phyloP scores from a whole-genome alignment of 257 asterid genomes.

The Orobanche coerulescens region DNA sequence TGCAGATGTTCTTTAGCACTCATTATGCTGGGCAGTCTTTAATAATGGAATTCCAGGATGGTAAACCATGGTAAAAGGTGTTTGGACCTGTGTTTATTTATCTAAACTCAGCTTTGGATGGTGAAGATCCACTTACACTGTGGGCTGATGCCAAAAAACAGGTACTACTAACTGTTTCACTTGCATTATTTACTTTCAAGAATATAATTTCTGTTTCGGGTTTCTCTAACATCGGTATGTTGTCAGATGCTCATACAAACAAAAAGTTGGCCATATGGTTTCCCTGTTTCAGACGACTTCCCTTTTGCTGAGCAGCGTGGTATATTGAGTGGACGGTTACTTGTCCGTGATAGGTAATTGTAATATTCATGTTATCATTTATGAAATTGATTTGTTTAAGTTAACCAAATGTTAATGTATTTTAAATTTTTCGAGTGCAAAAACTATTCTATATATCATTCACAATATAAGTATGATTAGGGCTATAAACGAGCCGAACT shows the following conservation, averaged over 20 bases:
- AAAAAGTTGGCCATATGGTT: conserved; percentile 67
- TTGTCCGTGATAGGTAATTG: conserved; percentile 52
- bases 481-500: too few species aligned
- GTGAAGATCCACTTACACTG: conserved; percentile 37
- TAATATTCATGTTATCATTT: too few species aligned
- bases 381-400: too few species aligned
- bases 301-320: conserved; percentile 44
- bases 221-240: neutral
- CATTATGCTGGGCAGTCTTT: too few species aligned
- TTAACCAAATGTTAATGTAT: too few species aligned
- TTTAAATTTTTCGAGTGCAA: neutral
- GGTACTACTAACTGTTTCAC: too few species aligned
- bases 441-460: neutral
- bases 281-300: conserved; percentile 55
- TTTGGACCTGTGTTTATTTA: conserved; percentile 66
- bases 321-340: conserved; percentile 49
- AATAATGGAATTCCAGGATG: too few species aligned
- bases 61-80: conserved; percentile 72
- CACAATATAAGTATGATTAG: too few species aligned
- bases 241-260: conserved; percentile 62
- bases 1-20: too few species aligned
- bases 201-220: neutral
- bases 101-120: conserved; percentile 37
- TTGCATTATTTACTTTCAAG: neutral
- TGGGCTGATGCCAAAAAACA: conserved; percentile 75